Percentiles rank a stretch among this genome's conserved stretches.
These are phyloP conservation scores for Neurospora sp. DNA, from an alignment of 495 filamentous ascomycete genomes.

Conservation along the genomic window DNA sequence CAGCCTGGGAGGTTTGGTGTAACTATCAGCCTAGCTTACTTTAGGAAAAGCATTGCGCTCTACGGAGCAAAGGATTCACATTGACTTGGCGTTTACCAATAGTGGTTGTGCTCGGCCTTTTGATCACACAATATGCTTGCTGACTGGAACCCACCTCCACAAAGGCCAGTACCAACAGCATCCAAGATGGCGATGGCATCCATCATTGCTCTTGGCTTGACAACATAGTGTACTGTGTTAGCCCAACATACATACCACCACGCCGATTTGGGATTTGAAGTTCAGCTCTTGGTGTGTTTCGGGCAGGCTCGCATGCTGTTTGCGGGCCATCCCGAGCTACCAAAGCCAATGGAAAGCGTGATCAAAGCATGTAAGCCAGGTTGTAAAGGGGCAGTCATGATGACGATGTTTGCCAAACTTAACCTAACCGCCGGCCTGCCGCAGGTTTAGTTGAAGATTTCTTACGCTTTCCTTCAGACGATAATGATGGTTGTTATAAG, in stretches of 20 bases:
- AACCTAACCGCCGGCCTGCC: not conserved
- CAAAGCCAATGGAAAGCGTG: not conserved
- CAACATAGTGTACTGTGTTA: not conserved
- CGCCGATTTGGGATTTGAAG: not conserved
- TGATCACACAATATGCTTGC: not conserved
- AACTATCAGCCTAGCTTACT: not conserved
- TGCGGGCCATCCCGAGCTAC: not conserved
- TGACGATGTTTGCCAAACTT: not conserved
- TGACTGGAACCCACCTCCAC: not conserved
- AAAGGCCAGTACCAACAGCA: not conserved
- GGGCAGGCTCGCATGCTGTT: not conserved
- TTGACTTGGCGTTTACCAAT: not conserved
- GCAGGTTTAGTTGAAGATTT: not conserved
- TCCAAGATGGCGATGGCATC: not conserved
- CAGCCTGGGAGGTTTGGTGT: not conserved
- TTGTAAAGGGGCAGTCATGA: not conserved
- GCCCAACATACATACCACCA: not conserved
- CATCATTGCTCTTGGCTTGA: not conserved
- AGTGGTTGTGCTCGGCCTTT: not conserved
- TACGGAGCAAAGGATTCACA: not conserved
- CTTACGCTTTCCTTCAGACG: not conserved
- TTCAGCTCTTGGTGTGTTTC: not conserved
- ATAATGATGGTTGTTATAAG: not conserved
- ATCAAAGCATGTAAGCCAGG: not conserved
- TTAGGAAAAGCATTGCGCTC: not conserved